These are phyloP conservation scores for Geotrichum aggregatum DNA, from an alignment of 1,139 yeast species.

Conservation along the genomic window DNA sequence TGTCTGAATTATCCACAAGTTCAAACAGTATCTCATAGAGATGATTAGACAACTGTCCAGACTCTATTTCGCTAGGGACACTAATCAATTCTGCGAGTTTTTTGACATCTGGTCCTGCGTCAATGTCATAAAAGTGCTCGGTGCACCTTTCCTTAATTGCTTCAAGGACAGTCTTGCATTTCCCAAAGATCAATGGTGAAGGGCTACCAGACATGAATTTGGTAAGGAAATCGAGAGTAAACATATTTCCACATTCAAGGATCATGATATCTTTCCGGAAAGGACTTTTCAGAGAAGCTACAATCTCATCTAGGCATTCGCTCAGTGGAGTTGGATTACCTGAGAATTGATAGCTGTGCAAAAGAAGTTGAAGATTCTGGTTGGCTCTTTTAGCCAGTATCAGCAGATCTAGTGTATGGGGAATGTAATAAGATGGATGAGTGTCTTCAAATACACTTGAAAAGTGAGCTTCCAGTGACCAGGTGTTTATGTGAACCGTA, in stretches of 20 bases:
- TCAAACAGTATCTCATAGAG: slow-evolving; percentile 16
- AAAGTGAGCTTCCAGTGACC: slow-evolving; percentile 12
- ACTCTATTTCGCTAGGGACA: slow-evolving; percentile 1
- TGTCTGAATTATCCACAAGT: slow-evolving; percentile 13
- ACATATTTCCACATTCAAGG: background rate
- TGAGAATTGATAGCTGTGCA: background rate
- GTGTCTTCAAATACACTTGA: slow-evolving; percentile 9
- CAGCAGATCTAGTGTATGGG: slow-evolving; percentile 4
- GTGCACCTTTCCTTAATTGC: slow-evolving; percentile 1
- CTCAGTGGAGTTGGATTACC: background rate
- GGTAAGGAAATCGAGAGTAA: slow-evolving; percentile 5
- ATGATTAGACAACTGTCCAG: background rate
- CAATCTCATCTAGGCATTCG: too few species aligned
- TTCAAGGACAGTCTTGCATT: slow-evolving; percentile 9
- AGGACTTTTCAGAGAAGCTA: too few species aligned
- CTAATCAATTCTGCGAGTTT: slow-evolving; percentile 3
- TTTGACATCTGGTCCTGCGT: background rate
- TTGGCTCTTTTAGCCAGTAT: slow-evolving; percentile 1
- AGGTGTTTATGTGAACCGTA: slow-evolving; percentile 6
- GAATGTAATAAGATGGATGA: slow-evolving; percentile 11
- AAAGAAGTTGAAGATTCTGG: background rate
- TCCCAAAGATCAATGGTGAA: background rate
- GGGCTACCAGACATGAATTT: background rate
- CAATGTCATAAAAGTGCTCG: slow-evolving; percentile 5
- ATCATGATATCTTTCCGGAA: too few species aligned